Evolutionary conservation across 2,329 filamentous ascomycete genomes (phyloP), one percentile per base, ranked within the genome.

Genomic region (Chaetomiaceae sp.): DNA sequence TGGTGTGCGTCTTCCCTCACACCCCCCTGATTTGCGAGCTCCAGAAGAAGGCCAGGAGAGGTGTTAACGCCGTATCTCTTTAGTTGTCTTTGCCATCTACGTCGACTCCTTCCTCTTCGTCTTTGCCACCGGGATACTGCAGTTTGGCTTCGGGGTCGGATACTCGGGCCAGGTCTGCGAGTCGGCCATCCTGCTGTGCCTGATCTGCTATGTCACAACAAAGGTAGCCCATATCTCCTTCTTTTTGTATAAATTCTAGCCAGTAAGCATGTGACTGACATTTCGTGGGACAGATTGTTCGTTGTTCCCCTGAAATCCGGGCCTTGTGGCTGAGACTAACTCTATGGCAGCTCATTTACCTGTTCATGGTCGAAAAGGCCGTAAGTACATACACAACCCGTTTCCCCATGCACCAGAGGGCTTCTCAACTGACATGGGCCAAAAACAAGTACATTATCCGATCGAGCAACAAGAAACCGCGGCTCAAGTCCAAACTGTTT

Each of bases 291-390:
- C 51, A 69, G 67, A 66, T 68, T 56, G 66, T 70, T 44, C 42
- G 65, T 58, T 7, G 5, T 34, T 19, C 35, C 14, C n/a, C 16
- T 38, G 5, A 19, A 30, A 10, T 9, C n/a, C 16, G 5, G 16
- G 4, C 13, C 25, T 23, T 21, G 27, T n/a, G 13, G 20, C 14
- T 10, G 0, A 3, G n/a, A n/a, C 53, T 56, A 47, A 58, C 44
- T 19, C 12, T 17, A n/a, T 10, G 23, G 35, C 54, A 76, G 68
- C 65, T 83, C 19, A 79, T 84, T n/a, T 85, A 85, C 59, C 70
- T 81, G 21, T 85, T 85, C 60, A 68, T 85, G 2, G 80, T 82
- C 1, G 82, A 85, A 62, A 82, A 81, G 65, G 80, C 77, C 38
- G 79, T 81, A 65, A 62, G 73, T 66, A 1, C 5, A 2, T 66